Evolutionary conservation across 2,329 filamentous ascomycete species (phyloP).

Genomic region (Pyrenochaeta sp.): DNA sequence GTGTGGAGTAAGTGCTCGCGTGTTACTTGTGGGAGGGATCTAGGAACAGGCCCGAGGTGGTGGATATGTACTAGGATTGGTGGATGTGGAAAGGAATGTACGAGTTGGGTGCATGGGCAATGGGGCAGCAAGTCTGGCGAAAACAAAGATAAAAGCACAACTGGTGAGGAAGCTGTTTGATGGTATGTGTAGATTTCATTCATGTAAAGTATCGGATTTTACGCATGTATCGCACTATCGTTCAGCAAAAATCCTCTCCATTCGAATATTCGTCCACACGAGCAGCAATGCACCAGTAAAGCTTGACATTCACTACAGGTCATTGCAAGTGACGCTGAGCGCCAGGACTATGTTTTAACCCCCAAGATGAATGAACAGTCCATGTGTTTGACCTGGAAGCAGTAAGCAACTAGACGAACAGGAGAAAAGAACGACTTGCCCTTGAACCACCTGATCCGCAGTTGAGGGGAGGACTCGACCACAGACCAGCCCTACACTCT

Average conservation of each 20-base stretch:
- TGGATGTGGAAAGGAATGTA: conserved; percentile 24
- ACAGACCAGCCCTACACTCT: conserved; percentile 21
- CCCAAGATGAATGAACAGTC: conserved; percentile 23
- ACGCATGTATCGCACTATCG: no score
- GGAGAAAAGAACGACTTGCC: not conserved
- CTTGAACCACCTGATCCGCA: not conserved
- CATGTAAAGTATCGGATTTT: not conserved
- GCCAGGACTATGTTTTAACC: not conserved
- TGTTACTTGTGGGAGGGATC: conserved; percentile 9
- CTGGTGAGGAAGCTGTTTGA: conserved; percentile 1
- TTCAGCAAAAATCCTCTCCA: no score
- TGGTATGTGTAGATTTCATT: not conserved
- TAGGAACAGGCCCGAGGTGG: conserved; percentile 31
- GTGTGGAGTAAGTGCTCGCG: conserved; percentile 17
- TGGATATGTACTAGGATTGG: conserved; percentile 25
- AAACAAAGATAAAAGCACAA: not conserved
- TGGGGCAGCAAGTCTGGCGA: conserved; percentile 9
- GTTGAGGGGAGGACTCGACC: conserved; percentile 3
- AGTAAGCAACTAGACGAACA: not conserved
- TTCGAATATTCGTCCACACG: no score
- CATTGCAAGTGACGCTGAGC: not conserved
- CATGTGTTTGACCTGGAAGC: conserved; percentile 13
- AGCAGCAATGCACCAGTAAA: no score
- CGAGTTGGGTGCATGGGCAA: conserved; percentile 17
- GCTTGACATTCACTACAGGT: not conserved